phyloP scores from a whole-genome alignment of 257 asterid species.

The Rubia yunnanensis region DNA sequence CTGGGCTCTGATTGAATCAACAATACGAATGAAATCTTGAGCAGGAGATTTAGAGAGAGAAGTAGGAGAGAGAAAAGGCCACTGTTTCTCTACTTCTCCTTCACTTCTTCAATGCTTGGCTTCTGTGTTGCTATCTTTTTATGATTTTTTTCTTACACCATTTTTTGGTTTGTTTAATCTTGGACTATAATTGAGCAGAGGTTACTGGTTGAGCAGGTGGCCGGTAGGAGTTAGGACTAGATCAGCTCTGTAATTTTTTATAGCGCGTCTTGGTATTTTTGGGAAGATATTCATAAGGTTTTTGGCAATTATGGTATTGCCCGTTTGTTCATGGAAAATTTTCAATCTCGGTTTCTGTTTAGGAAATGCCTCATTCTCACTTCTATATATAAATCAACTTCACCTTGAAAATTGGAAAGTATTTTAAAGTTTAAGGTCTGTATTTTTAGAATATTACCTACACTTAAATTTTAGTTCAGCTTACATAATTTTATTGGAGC shows the following conservation, averaged over 20 bases:
- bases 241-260: background rate
- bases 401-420: too few species aligned
- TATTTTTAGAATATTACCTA: too few species aligned
- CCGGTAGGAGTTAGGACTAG: background rate
- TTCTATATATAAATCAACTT: background rate
- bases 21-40: background rate
- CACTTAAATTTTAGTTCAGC: too few species aligned
- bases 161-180: slow-evolving; percentile 10
- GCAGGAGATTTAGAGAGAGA: slow-evolving; percentile 1
- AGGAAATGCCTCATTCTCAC: background rate
- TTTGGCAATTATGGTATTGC: too few species aligned
- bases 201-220: slow-evolving; percentile 33
- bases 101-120: slow-evolving; percentile 1
- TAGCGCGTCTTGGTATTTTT: too few species aligned
- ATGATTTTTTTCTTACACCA: slow-evolving; percentile 14
- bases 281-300: too few species aligned
- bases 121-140: slow-evolving; percentile 6
- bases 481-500: too few species aligned
- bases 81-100: slow-evolving; percentile 15
- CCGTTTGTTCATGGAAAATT: too few species aligned
- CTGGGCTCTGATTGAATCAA: background rate
- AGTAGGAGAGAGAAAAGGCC: slow-evolving; percentile 13
- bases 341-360: too few species aligned
- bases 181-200: slow-evolving; percentile 7
- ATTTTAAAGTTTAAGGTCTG: too few species aligned